A percentile compares a stretch with the other conserved stretches of the same genome.
phyloP scores from a whole-genome alignment of 352 stramenopile species.

The Phytophthora foliorum region DNA sequence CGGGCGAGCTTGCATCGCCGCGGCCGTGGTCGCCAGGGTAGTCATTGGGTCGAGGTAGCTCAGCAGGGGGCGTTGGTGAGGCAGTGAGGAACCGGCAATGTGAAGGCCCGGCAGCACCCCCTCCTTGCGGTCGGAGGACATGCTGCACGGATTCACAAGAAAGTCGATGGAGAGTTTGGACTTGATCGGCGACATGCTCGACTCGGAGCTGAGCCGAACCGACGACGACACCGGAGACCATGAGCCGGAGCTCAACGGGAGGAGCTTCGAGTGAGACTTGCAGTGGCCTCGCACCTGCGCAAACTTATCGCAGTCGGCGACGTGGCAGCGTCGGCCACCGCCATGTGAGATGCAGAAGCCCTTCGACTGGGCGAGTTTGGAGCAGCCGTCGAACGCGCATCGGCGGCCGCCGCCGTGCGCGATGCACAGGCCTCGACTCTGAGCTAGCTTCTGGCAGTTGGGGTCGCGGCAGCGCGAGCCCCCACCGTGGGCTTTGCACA shows the following conservation, averaged over 20 bases:
- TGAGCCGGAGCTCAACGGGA: slow-evolving; percentile 16
- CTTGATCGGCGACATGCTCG: slow-evolving; percentile 33
- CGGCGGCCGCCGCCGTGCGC: slow-evolving; percentile 77
- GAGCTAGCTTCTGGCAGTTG: slow-evolving; percentile 79
- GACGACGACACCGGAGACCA: slow-evolving; percentile 33
- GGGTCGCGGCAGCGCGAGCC: slow-evolving; percentile 80
- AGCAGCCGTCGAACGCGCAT: slow-evolving; percentile 72
- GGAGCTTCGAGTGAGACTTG: slow-evolving; percentile 87
- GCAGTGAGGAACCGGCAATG: slow-evolving; percentile 7
- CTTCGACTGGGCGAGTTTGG: slow-evolving; percentile 79
- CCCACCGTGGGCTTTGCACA: slow-evolving; percentile 87
- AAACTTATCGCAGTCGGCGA: slow-evolving; percentile 82
- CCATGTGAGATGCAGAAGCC: slow-evolving; percentile 88
- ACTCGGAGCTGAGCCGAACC: neutral
- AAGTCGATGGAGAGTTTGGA: slow-evolving; percentile 67
- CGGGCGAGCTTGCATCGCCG: slow-evolving; percentile 16
- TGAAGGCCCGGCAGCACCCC: slow-evolving; percentile 14
- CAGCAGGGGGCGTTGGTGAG: slow-evolving; percentile 38
- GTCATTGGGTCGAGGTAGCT: slow-evolving; percentile 43
- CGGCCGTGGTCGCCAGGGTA: slow-evolving; percentile 22
- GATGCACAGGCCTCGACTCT: slow-evolving; percentile 81
- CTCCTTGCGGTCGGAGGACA: slow-evolving; percentile 5
- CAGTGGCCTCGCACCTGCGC: slow-evolving; percentile 84
- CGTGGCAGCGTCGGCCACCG: slow-evolving; percentile 73
- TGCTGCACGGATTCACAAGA: slow-evolving; percentile 49